A percentile compares a stretch with the other conserved stretches of the same genome.
These are phyloP conservation scores for Penicillium glabrum DNA, from an alignment of 2,329 filamentous ascomycete species.

Conservation along the genomic window DNA sequence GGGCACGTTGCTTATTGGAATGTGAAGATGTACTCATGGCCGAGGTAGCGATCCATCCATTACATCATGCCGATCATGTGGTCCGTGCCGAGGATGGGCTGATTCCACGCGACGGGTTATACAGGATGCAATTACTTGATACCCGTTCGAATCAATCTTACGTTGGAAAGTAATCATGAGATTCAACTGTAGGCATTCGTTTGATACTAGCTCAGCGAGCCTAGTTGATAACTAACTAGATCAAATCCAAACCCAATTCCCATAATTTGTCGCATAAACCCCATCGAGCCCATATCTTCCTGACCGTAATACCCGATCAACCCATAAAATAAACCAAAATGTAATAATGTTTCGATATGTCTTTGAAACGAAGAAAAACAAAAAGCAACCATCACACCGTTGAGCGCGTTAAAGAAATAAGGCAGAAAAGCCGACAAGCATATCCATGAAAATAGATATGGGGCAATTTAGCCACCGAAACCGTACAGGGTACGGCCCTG, in stretches of 20 bases:
- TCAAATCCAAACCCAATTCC: conserved; percentile 13
- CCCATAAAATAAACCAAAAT: conserved; percentile 5
- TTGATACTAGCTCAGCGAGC: conserved; percentile 1
- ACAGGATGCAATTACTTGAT: background rate
- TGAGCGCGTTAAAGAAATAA: conserved; percentile 17
- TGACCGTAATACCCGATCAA: background rate
- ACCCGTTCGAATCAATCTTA: background rate
- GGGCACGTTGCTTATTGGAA: conserved; percentile 6
- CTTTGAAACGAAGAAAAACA: conserved; percentile 6
- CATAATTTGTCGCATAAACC: conserved; percentile 2
- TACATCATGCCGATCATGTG: conserved; percentile 28
- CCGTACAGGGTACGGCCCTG: conserved; percentile 76
- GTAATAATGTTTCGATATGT: background rate
- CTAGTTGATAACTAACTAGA: conserved; percentile 8
- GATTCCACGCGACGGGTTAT: background rate
- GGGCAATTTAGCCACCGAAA: conserved; percentile 72
- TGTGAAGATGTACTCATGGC: conserved; percentile 15
- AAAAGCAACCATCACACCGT: conserved; percentile 23
- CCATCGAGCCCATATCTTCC: conserved; percentile 5
- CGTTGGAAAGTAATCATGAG: background rate
- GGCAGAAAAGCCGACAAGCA: background rate
- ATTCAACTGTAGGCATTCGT: conserved; percentile 3
- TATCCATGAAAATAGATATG: background rate
- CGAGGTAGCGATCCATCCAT: conserved; percentile 23
- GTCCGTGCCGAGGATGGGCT: conserved; percentile 10